Evolutionary conservation across 345 rosid species (phyloP), one percentile per base, ranked within the genome.

Genomic region (Pistacia integerrima): DNA sequence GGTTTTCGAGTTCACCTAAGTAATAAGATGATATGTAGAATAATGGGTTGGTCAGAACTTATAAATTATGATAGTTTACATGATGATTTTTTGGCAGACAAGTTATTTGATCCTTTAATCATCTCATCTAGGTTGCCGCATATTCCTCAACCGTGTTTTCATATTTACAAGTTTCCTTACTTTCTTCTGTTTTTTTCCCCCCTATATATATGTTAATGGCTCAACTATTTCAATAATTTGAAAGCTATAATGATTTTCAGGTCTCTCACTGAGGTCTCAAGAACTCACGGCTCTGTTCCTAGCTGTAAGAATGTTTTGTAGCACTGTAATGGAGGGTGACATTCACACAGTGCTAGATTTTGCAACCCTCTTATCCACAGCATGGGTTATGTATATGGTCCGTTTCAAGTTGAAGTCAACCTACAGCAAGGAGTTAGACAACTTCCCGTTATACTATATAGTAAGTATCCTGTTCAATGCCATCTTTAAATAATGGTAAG

Each of bases 191-290:
- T n/a, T n/a, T n/a, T n/a, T n/a, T n/a, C 25, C 25, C 25, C 25
- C 25, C 25, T 25, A 25, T 25, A 25, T 25, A 25, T 30, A 4
- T 3, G 2, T 3, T 20, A 12, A 17, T 20, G 48, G 36, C 17
- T 51, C 25, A 11, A 16, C 11, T 14, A 1, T 28, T 54, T 8
- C 18, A 33, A 41, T 41, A 4, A 54, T 41, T 41, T 48, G 61
- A 17, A 30, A 35, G 20, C 2, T 20, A 14, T 69, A 49, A n/a
- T 16, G 5, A 52, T 11, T 14, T 76, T 67, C 86, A 91, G 98
- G 97, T 30, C 91, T 94, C 48, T 94, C 98, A 8, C 82, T 94
- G 8, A 93, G 82, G 87, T 81, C 85, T 69, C 97, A 94, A 83
- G 90, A 88, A 60, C 84, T 91, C 73, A 94, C 97, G 25, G 94